Evolutionary conservation across 495 filamentous ascomycete genomes (phyloP).

Genomic region (Mycothermus thermophilus): DNA sequence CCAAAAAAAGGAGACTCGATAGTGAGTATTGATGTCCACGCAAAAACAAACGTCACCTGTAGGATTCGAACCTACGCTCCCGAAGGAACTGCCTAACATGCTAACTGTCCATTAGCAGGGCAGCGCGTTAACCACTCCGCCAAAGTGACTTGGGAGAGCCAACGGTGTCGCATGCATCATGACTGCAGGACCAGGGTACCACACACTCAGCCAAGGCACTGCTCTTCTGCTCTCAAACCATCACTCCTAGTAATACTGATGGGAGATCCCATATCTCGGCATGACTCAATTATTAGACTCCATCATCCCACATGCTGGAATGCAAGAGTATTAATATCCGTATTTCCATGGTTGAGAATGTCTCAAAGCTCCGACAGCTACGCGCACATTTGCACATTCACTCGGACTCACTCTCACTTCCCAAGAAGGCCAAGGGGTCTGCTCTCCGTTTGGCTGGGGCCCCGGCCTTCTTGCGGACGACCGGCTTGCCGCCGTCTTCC

Average conservation of each 20-base stretch:
- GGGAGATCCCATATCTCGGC: too few relatives aligned
- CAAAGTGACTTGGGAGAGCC: conserved; percentile 13
- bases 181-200: too few relatives aligned
- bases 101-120: conserved; percentile 15
- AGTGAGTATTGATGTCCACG: neutral
- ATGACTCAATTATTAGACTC: too few relatives aligned
- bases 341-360: too few relatives aligned
- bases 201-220: too few relatives aligned
- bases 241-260: too few relatives aligned
- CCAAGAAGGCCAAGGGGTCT: conserved; percentile 29
- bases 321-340: too few relatives aligned
- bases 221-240: too few relatives aligned
- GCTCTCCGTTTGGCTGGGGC: conserved; percentile 23
- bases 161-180: neutral
- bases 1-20: too few relatives aligned
- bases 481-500: conserved; percentile 15
- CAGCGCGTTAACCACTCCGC: conserved; percentile 21
- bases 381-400: too few relatives aligned
- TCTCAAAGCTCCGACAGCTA: too few relatives aligned
- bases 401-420: conserved; percentile 34
- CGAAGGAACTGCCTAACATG: conserved; percentile 16
- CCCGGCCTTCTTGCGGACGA: conserved; percentile 5
- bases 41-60: conserved; percentile 13
- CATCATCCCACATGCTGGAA: too few relatives aligned
- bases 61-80: conserved; percentile 23